These are phyloP conservation scores for Magnusiomyces clavatus DNA, from an alignment of 1,139 yeast genomes.

Conservation along the genomic window DNA sequence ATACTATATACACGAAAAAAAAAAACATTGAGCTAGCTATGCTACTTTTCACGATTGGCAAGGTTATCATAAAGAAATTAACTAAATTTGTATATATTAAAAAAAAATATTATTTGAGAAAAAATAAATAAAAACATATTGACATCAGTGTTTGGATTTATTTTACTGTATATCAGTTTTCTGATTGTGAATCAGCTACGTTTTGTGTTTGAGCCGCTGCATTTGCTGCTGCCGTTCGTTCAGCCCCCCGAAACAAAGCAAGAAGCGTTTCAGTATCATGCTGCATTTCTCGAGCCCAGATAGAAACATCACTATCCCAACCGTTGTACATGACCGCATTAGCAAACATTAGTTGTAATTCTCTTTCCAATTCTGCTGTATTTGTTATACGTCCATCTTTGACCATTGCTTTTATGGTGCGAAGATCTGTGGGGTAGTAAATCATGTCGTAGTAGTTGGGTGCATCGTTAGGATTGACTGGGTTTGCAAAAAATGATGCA, in stretches of 20 bases:
- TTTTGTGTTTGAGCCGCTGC: background rate
- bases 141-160: constrained; percentile 3
- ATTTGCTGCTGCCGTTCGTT: constrained; percentile 16
- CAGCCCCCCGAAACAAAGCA: constrained; percentile 30
- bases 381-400: constrained; percentile 50
- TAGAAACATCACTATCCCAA: constrained; percentile 53
- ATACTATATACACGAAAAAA: too few relatives aligned
- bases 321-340: constrained; percentile 78
- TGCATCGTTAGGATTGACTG: constrained; percentile 61
- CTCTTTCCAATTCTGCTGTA: constrained; percentile 52
- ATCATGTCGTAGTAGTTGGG: constrained; percentile 60
- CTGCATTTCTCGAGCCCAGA: constrained; percentile 59
- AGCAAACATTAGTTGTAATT: constrained; percentile 69
- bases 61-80: too few relatives aligned
- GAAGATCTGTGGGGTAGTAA: constrained; percentile 59
- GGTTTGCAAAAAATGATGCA: constrained; percentile 65
- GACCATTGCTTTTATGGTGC: constrained; percentile 50
- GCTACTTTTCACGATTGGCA: too few relatives aligned
- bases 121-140: background rate
- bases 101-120: too few relatives aligned
- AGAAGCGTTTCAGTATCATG: constrained; percentile 31
- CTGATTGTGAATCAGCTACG: background rate
- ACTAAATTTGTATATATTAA: too few relatives aligned
- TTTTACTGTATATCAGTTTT: constrained; percentile 1
- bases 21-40: too few relatives aligned